Evolutionary conservation across 2,329 filamentous ascomycete species (phyloP), one percentile per base, ranked within the genome.

Genomic region (Chalara sp.): DNA sequence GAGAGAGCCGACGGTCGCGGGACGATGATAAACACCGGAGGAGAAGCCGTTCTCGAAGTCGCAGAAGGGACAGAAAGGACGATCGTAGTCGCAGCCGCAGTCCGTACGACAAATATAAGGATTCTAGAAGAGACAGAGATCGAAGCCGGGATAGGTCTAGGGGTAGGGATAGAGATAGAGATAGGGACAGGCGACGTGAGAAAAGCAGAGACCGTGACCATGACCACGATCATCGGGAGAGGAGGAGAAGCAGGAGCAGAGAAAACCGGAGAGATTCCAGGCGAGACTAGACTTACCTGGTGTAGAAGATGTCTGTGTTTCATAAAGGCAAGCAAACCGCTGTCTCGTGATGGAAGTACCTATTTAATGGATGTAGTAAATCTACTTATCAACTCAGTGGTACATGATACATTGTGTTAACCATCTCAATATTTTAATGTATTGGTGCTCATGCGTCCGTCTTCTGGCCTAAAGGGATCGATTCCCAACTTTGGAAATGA

Each of bases 261-360:
- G 59, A 47, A 8, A 56, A 52, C n/a, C 51, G 52, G 13, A 56
- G 58, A n/a, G 57, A 61, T 11, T 53, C 53, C 12, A 56, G 50
- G 44, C 50, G 55, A 43, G 52, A 53, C 29, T 55, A 21, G 21
- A 21, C 21, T 21, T 21, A 21, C 21, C 21, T 21, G 21, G 21
- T 21, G 21, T 21, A 21, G 21, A 21, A 21, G 21, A 21, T 21
- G 21, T 21, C 21, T 21, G 21, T 21, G 21, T 21, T 2, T 21
- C 21, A 21, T 2, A 21, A 21, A 21, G 21, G 21, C 21, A 21
- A 21, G 21, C 21, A 21, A 21, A 21, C 21, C 21, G 21, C 21
- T 3, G 21, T 3, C 21, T 21, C 21, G 21, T 21, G 21, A 21
- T 21, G 21, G 21, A 21, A 21, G 21, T 21, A 21, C 21, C 21